Conservation (phyloP, 495 filamentous ascomycete species). For the Pseudotulostoma volvatum region DNA sequence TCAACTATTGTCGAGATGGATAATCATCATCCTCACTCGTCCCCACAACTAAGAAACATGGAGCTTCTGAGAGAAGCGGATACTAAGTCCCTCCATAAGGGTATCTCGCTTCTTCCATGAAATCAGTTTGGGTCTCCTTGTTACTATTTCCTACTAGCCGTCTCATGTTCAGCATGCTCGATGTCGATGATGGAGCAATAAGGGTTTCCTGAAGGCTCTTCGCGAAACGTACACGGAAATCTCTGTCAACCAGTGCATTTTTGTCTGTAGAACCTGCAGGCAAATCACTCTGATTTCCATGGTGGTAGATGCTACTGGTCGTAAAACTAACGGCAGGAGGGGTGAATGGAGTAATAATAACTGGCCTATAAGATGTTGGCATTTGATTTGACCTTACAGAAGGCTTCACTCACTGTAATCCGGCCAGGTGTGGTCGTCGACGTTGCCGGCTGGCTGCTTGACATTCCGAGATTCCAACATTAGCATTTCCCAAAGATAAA, state of each 20-base stretch:
- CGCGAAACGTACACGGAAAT: constrained; percentile 18
- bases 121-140: too few relatives aligned
- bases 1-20: too few relatives aligned
- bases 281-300: constrained; percentile 1
- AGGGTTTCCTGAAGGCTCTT: constrained; percentile 3
- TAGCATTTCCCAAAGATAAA: neutral
- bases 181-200: neutral
- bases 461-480: too few relatives aligned
- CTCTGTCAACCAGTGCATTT: constrained; percentile 11
- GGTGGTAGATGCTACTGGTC: constrained; percentile 4
- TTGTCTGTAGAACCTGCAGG: neutral
- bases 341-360: neutral
- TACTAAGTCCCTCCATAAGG: too few relatives aligned
- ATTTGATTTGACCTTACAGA: constrained; percentile 1
- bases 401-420: constrained; percentile 1
- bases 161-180: neutral
- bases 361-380: constrained; percentile 1
- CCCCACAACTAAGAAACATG: too few relatives aligned
- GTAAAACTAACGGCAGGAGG: constrained; percentile 4
- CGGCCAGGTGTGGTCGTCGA: neutral
- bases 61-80: too few relatives aligned
- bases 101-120: too few relatives aligned
- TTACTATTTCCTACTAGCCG: constrained; percentile 1
- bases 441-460: too few relatives aligned
- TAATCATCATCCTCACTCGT: too few relatives aligned